These are phyloP conservation scores for Hypomyces perniciosus DNA, from an alignment of 2,329 filamentous ascomycete species.

Conservation along the genomic window DNA sequence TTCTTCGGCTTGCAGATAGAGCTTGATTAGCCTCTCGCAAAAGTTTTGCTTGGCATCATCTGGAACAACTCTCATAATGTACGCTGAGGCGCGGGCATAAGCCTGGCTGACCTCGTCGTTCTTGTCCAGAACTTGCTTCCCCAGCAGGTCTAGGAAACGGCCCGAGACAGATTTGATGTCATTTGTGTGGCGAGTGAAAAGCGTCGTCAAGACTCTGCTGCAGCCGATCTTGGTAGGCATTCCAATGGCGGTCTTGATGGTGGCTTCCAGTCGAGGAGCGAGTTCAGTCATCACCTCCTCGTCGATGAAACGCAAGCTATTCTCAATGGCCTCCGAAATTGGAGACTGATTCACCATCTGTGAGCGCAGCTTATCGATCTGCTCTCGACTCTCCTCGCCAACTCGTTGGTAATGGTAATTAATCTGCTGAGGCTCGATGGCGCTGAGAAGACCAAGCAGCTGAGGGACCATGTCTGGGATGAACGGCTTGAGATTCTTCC, in stretches of 20 bases:
- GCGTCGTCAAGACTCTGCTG: constrained; percentile 73
- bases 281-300: constrained; percentile 69
- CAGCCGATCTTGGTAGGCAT: constrained; percentile 93
- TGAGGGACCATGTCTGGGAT: constrained; percentile 76
- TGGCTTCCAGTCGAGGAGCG: constrained; percentile 64
- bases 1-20: constrained; percentile 81
- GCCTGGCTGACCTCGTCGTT: constrained; percentile 91
- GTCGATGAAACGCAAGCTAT: constrained; percentile 80
- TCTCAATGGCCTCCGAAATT: constrained; percentile 86
- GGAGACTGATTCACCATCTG: constrained; percentile 78
- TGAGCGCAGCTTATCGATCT: constrained; percentile 83
- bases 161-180: constrained; percentile 71
- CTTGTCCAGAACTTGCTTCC: constrained; percentile 78
- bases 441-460: constrained; percentile 75
- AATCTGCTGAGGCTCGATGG: constrained; percentile 79
- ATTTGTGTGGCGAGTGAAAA: constrained; percentile 72
- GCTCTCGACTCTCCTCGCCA: constrained; percentile 77
- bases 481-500: constrained; percentile 71
- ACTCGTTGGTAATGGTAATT: constrained; percentile 92
- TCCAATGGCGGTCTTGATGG: constrained; percentile 80
- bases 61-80: constrained; percentile 61
- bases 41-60: constrained; percentile 46
- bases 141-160: constrained; percentile 68
- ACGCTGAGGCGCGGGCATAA: constrained; percentile 82
- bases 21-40: constrained; percentile 49